These are phyloP conservation scores for Chytriomyces confervae DNA, from an alignment of 192 early-diverging fungal species.

Conservation along the genomic window DNA sequence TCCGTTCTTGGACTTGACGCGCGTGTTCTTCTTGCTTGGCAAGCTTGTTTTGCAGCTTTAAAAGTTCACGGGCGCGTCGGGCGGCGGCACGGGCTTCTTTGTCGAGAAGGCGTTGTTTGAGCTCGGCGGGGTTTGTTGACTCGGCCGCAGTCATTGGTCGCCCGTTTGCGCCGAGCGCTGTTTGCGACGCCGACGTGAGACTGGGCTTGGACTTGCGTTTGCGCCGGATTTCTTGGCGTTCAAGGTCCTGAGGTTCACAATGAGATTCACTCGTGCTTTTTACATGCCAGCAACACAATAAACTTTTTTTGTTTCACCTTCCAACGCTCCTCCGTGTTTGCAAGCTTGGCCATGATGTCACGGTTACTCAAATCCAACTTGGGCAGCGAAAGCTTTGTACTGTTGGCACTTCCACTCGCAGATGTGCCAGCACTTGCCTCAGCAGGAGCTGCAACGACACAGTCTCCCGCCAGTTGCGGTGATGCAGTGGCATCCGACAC, in stretches of 20 bases:
- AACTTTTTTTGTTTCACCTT: conserved; percentile 44
- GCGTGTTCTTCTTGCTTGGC: conserved; percentile 57
- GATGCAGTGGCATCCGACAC: conserved; percentile 17
- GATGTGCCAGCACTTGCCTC: not conserved
- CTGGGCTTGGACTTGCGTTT: conserved; percentile 37
- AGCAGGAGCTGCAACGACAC: conserved; percentile 24
- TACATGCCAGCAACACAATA: not conserved
- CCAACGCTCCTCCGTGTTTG: conserved; percentile 58
- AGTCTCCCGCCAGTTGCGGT: conserved; percentile 11
- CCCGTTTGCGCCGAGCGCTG: not conserved
- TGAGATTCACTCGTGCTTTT: not conserved
- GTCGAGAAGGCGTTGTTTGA: conserved; percentile 52
- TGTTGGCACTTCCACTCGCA: not conserved
- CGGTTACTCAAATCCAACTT: conserved; percentile 47
- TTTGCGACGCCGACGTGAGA: conserved; percentile 24
- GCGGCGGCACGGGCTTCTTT: conserved; percentile 51
- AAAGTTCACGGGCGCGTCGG: conserved; percentile 53
- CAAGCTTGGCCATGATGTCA: conserved; percentile 53
- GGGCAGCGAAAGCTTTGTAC: conserved; percentile 47
- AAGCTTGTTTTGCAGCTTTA: conserved; percentile 56
- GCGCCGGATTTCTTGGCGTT: conserved; percentile 34
- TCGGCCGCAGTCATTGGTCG: not conserved
- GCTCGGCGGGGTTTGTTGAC: conserved; percentile 36
- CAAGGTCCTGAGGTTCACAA: conserved; percentile 15
- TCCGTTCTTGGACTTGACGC: conserved; percentile 54